These are phyloP conservation scores for Penicillium expansum DNA, from an alignment of 2,329 filamentous ascomycete genomes.

Conservation along the genomic window DNA sequence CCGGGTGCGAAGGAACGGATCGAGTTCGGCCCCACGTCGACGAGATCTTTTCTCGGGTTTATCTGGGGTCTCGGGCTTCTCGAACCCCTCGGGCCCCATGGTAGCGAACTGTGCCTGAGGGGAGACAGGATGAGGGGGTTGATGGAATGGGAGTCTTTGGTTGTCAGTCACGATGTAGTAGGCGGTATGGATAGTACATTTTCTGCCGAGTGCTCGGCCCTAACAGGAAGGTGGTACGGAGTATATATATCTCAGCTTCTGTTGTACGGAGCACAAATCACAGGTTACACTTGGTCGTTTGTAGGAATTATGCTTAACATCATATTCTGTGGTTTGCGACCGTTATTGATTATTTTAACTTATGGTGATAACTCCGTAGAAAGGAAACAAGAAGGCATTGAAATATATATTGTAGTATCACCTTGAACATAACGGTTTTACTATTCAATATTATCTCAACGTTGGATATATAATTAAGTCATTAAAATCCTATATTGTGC, in stretches of 20 bases:
- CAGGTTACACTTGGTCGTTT: background rate
- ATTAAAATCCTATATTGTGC: background rate
- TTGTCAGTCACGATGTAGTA: background rate
- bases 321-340: background rate
- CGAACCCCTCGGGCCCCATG: conserved; percentile 4
- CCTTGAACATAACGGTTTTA: background rate
- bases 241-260: background rate
- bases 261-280: too few relatives aligned
- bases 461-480: background rate
- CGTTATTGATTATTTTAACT: background rate
- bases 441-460: background rate
- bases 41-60: conserved; percentile 1
- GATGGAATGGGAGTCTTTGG: background rate
- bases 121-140: background rate
- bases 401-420: background rate
- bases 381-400: background rate
- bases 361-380: too few relatives aligned
- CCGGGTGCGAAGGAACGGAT: conserved; percentile 11
- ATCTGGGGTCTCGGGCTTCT: background rate
- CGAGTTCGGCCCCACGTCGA: conserved; percentile 10
- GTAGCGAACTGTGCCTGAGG: background rate
- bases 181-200: background rate
- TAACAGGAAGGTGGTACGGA: background rate
- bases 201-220: background rate
- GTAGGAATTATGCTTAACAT: background rate